Evolutionary conservation across 257 asterid genomes (phyloP).

Genomic region (Sherardia arvensis): DNA sequence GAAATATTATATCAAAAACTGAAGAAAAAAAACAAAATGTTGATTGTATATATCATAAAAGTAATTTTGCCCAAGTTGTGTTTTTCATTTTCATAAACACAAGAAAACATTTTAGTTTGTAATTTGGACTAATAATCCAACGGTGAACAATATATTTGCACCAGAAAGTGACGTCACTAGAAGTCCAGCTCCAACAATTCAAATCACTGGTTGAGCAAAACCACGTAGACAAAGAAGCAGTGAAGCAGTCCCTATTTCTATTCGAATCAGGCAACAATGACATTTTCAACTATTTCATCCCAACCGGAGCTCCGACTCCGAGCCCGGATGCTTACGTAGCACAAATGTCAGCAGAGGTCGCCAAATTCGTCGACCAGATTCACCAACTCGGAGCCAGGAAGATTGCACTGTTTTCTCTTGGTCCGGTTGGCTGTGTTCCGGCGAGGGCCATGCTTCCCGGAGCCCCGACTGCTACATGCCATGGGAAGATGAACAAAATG

Average conservation of each 20-base stretch:
- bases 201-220: slow-evolving; percentile 32
- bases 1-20: too few relatives aligned
- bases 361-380: slow-evolving; percentile 21
- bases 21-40: too few relatives aligned
- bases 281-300: slow-evolving; percentile 49
- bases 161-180: slow-evolving; percentile 54
- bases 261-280: slow-evolving; percentile 71
- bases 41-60: too few relatives aligned
- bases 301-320: slow-evolving; percentile 29
- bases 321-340: slow-evolving; percentile 44
- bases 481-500: slow-evolving; percentile 61
- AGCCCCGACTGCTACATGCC: slow-evolving; percentile 44
- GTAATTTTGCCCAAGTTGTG: too few relatives aligned
- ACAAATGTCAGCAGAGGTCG: slow-evolving; percentile 37
- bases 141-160: not conserved
- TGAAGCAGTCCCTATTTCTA: slow-evolving; percentile 38
- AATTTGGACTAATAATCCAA: too few relatives aligned
- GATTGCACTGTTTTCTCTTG: slow-evolving; percentile 44
- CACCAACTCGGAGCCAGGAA: slow-evolving; percentile 45
- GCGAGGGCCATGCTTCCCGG: slow-evolving; percentile 48
- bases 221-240: slow-evolving; percentile 17
- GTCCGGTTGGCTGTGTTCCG: slow-evolving; percentile 79
- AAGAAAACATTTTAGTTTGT: too few relatives aligned
- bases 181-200: slow-evolving; percentile 54
- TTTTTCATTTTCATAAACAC: too few relatives aligned